Evolutionary conservation across 345 rosid genomes (phyloP).

Genomic region (Gossypium herbaceum): DNA sequence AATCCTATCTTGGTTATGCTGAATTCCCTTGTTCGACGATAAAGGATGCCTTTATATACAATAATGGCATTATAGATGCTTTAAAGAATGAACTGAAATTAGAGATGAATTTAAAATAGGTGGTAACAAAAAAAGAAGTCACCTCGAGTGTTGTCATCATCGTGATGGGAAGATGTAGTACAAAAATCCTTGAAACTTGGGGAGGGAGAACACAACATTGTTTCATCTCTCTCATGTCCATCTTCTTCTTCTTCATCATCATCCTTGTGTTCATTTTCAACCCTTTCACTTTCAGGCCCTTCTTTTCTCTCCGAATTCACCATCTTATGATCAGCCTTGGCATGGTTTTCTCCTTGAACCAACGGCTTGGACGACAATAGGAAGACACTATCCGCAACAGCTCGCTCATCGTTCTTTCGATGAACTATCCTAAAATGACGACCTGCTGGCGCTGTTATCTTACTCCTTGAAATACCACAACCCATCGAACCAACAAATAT

Average conservation of each 20-base stretch:
- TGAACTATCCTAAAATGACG: not conserved
- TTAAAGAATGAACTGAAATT: too few species aligned
- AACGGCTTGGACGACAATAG: not conserved
- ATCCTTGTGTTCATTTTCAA: too few species aligned
- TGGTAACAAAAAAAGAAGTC: not conserved
- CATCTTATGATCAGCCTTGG: not conserved
- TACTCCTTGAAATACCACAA: not conserved
- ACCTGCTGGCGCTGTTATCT: not conserved
- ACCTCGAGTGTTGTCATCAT: not conserved
- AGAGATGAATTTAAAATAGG: too few species aligned
- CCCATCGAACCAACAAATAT: not conserved
- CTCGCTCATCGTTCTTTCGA: not conserved
- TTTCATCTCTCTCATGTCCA: not conserved
- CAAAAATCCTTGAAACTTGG: not conserved
- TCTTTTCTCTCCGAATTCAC: not conserved
- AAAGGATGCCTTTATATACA: too few species aligned
- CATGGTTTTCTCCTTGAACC: not conserved
- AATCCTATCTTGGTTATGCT: too few species aligned
- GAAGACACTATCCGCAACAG: not conserved
- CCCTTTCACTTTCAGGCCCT: not conserved
- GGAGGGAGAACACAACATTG: not conserved
- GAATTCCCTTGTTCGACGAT: too few species aligned
- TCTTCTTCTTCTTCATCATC: not conserved
- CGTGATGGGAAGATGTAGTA: not conserved
- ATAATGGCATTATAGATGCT: too few species aligned